A percentile compares a stretch with the other conserved stretches of the same genome.
phyloP scores from a whole-genome alignment of 1,284 basidiomycete genomes.

The Cryptococcus sp. region DNA sequence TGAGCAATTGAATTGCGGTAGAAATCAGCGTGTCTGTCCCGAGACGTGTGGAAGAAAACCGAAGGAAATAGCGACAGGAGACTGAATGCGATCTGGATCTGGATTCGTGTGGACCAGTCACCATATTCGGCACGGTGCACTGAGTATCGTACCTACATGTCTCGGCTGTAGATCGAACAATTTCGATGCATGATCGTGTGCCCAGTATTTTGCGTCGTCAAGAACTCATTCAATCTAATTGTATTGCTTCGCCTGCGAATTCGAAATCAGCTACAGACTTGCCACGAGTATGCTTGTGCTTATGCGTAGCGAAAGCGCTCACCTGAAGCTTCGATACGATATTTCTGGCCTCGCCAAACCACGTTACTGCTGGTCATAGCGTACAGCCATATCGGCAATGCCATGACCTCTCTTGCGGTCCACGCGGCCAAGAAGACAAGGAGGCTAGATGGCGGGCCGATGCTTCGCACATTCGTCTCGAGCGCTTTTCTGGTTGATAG shows the following conservation, averaged over 20 bases:
- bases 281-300: no score
- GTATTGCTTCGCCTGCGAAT: conserved; percentile 11
- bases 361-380: conserved; percentile 79
- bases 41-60: no score
- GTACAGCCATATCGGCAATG: conserved; percentile 80
- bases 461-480: conserved; percentile 64
- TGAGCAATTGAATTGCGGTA: no score
- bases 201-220: no score
- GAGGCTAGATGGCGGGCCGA: conserved; percentile 62
- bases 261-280: neutral
- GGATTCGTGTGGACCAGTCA: no score
- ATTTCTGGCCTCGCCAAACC: conserved; percentile 70
- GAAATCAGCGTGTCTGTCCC: no score
- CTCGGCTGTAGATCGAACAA: no score
- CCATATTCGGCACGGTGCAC: no score
- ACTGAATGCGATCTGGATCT: no score
- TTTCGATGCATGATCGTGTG: no score
- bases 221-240: neutral
- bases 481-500: conserved; percentile 43
- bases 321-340: conserved; percentile 47
- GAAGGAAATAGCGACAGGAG: no score
- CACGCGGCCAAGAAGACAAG: conserved; percentile 70
- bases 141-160: no score
- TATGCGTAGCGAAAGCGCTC: conserved; percentile 8
- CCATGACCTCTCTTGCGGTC: conserved; percentile 71